Base-by-base conservation (phyloP, 306 rosid genomes). In the Malus orientalis region DNA sequence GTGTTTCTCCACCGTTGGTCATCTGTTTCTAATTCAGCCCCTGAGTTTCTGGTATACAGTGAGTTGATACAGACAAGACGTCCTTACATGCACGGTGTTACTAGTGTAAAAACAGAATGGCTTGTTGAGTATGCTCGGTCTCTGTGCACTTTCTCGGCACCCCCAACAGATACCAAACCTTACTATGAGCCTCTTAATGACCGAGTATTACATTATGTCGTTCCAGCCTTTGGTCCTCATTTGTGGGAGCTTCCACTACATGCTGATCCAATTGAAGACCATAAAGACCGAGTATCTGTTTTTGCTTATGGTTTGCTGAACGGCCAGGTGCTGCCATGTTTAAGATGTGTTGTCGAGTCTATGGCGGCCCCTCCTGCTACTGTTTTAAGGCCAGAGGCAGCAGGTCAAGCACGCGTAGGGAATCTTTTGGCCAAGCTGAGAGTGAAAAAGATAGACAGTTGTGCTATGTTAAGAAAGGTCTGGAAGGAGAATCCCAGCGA, bases 31-130 rank as follows among this genome's bases (percentile, higher is more conserved):
- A 70, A 62, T 55, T 84, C 91, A 65, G 88, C 95, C 75, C 96
- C 98, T 0, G 96, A 92, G 76, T 89, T 88, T 83, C 40, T 95
- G 83, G 98, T 92, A n/a, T 92, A 95, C 89, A 92, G 86, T 67
- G 98, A 95, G 82, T 84, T 95, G 54, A 76, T 92, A 61, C 84
- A 80, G 62, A 84, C 89, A 55, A 94, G 85, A 81, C 89, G 91
- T 60, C 95, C 93, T 38, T 94, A 92, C 87, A 89, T 95, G 97
- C 96, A 92, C 45, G 97, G 93, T 29, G 95, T 85, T 77, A 95
- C 98, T 1, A 77, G 89, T 32, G 88, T 92, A 53, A 86, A 90
- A 74, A 81, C 98, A 51, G 80, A 87, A 79, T 95, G 98, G 98
- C 93, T 95, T 62, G 96, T 92, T 33, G 87, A 90, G 68, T 85